Evolutionary conservation across 805 yeast genomes (phyloP).

Genomic region (Starmerella scarabaei): DNA sequence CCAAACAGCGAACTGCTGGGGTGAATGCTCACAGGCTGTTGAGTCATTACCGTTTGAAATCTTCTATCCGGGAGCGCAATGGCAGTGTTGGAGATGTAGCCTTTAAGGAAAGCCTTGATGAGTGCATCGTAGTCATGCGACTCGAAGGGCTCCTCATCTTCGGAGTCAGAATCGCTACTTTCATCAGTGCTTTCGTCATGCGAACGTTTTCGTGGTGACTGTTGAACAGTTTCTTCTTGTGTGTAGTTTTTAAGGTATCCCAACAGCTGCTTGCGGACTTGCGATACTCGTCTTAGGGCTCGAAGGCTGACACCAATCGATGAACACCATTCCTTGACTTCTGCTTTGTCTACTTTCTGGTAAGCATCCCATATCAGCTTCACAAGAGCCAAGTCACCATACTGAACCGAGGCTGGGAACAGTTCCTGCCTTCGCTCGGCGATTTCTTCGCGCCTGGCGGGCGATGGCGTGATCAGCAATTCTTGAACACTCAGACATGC

Average conservation of each 20-base stretch:
- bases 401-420: slow-evolving; percentile 55
- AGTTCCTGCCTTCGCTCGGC: slow-evolving; percentile 58
- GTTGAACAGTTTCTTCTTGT: background rate
- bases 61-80: slow-evolving; percentile 91
- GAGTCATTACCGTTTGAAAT: slow-evolving; percentile 63
- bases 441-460: slow-evolving; percentile 71
- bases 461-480: slow-evolving; percentile 62
- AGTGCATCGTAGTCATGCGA: slow-evolving; percentile 41
- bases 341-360: slow-evolving; percentile 29
- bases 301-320: slow-evolving; percentile 62
- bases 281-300: slow-evolving; percentile 65
- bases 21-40: slow-evolving; percentile 76
- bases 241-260: slow-evolving; percentile 38
- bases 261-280: slow-evolving; percentile 61
- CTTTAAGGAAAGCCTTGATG: slow-evolving; percentile 67
- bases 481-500: slow-evolving; percentile 91
- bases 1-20: slow-evolving; percentile 87
- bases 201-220: background rate
- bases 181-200: background rate
- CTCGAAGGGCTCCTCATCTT: slow-evolving; percentile 2
- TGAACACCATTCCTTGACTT: slow-evolving; percentile 70
- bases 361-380: slow-evolving; percentile 62
- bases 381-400: slow-evolving; percentile 74
- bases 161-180: background rate
- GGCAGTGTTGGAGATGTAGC: slow-evolving; percentile 81